Evolutionary conservation across 1,284 basidiomycete genomes (phyloP), one percentile per base, ranked within the genome.

Genomic region (Neonothopanus nambi): DNA sequence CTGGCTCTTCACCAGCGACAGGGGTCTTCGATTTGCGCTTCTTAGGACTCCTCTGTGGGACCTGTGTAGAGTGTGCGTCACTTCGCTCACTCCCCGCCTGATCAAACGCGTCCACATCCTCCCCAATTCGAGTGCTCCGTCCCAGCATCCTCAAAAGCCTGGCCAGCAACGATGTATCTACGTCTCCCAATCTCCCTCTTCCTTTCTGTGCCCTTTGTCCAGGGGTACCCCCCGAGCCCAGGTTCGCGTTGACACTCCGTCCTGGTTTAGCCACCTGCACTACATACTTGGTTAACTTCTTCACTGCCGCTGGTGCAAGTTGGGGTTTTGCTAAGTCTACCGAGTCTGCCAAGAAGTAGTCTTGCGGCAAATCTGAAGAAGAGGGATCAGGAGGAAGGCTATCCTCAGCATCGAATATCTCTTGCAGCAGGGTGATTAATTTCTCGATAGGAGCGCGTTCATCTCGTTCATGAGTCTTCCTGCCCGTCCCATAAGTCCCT

Each of bases 341-440:
- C 0, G 87, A 85, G 12, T 84, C 69, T 2, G 73, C 63, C 1
- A 85, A 85, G 63, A 95, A 94, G 66, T 81, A 90, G 3, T 84
- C 80, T 20, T 72, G 61, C 9, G 84, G 78, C 8, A 93, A 70
- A 52, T 85, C 81, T 12, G 70, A 65, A 4, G 75, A 58, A 37
- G 82, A 78, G 1, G 81, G 72, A 55, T 90, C 85, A 1, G 86
- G 77, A 2, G 89, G 81, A 18, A 96, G 75, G 0, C 80, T 69
- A 64, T 96, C 94, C 64, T 95, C 90, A 0, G 93, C 91, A 65
- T 95, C 92, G 59, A 95, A 91, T 18, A 96, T 81, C 53, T 95
- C 92, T 57, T 95, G 92, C 1, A 95, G 73, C 17, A 88, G 67
- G 5, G 77, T 76, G 6, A 48, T 23, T 3, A 56, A 35, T 47